Conservation (phyloP, 305 asterid genomes). For the Euphrasia arctica region DNA sequence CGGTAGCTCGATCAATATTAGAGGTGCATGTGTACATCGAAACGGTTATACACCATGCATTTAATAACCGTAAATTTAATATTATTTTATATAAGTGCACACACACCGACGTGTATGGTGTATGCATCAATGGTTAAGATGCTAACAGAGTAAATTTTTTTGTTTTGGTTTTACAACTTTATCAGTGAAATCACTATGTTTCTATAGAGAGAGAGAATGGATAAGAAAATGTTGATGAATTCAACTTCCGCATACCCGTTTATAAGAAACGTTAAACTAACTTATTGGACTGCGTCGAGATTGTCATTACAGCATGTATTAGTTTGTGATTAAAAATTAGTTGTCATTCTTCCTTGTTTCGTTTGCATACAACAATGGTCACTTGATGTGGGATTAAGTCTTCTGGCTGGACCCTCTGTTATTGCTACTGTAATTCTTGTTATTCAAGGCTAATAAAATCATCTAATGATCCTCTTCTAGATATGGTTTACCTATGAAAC, state of each 20-base stretch:
- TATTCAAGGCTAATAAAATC: conserved; percentile 15
- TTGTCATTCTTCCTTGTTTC: not conserved
- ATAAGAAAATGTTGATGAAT: no score
- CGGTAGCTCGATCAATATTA: no score
- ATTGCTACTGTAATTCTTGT: conserved; percentile 14
- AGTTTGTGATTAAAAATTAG: not conserved
- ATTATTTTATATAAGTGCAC: no score
- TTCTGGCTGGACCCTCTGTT: conserved; percentile 19
- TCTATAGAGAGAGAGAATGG: conserved; percentile 5
- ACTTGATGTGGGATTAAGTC: conserved; percentile 13
- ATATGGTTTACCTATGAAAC: conserved; percentile 16
- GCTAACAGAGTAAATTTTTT: not conserved
- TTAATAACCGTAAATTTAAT: no score
- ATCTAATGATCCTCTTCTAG: conserved; percentile 1
- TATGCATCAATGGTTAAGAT: no score
- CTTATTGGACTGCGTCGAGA: not conserved
- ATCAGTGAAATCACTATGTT: conserved; percentile 1
- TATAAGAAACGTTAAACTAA: not conserved
- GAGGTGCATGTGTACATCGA: no score
- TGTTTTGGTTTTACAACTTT: not conserved
- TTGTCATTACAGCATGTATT: conserved; percentile 6
- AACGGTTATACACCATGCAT: no score
- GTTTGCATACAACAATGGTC: conserved; percentile 12
- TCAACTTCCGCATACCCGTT: not conserved
- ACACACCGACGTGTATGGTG: no score